A percentile compares a stretch with the other conserved stretches of the same genome.
These are phyloP conservation scores for Baeospora myosura DNA, from an alignment of 1,284 basidiomycete species.

Conservation along the genomic window DNA sequence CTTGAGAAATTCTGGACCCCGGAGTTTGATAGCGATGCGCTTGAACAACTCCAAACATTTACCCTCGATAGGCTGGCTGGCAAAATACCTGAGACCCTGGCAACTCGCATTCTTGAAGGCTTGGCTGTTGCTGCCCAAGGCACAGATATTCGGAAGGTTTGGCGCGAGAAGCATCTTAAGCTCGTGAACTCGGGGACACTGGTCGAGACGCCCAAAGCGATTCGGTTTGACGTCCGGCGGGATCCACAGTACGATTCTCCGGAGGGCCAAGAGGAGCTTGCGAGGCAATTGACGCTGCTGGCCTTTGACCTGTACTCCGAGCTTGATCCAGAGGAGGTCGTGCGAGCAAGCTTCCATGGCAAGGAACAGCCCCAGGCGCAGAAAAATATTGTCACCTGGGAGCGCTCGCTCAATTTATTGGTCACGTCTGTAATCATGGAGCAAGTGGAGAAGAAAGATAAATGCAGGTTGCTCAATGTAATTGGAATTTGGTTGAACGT, in stretches of 20 bases:
- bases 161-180: neutral
- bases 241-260: conserved; percentile 25
- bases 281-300: conserved; percentile 35
- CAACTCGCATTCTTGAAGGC: neutral
- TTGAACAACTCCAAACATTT: conserved; percentile 32
- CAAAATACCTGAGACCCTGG: too few relatives aligned
- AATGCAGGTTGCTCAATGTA: neutral
- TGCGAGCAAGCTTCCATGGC: conserved; percentile 21
- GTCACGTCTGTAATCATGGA: conserved; percentile 6
- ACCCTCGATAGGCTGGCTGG: conserved; percentile 20
- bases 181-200: neutral
- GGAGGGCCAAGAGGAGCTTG: conserved; percentile 31
- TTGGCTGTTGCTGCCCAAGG: neutral
- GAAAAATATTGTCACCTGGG: conserved; percentile 3
- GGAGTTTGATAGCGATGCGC: conserved; percentile 32
- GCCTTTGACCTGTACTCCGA: conserved; percentile 26
- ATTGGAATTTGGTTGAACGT: conserved; percentile 2
- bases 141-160: neutral
- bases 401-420: conserved; percentile 5
- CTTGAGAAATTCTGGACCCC: conserved; percentile 68
- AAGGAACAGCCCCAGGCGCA: conserved; percentile 8
- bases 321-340: conserved; percentile 35
- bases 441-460: neutral
- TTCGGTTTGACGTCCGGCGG: conserved; percentile 17
- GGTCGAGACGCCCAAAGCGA: conserved; percentile 1